Percentiles rank a stretch among this genome's conserved stretches.
phyloP scores from a whole-genome alignment of 2,329 filamentous ascomycete genomes.

The Penicillium sp. region DNA sequence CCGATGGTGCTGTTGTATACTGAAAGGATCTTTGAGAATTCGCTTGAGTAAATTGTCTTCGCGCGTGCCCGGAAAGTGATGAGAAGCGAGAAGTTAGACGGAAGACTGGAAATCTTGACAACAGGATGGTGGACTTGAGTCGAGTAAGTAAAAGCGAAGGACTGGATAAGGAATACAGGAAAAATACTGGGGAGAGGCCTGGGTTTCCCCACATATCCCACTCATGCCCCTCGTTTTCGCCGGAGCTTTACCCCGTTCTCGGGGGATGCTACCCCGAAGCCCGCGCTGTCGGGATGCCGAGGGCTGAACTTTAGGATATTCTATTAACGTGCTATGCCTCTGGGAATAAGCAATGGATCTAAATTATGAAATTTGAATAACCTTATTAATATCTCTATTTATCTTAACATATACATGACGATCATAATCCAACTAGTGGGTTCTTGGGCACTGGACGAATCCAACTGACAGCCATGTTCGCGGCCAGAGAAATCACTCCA shows the following conservation, averaged over 20 bases:
- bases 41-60: not conserved
- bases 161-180: not conserved
- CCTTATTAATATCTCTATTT: not conserved
- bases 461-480: conserved; percentile 71
- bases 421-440: conserved; percentile 42
- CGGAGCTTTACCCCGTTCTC: conserved; percentile 25
- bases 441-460: conserved; percentile 62
- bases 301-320: not conserved
- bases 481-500: conserved; percentile 71
- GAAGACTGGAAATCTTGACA: not conserved
- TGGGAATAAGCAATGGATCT: not conserved
- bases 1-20: not conserved
- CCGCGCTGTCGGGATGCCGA: conserved; percentile 11
- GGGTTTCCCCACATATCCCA: not conserved
- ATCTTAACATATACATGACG: not conserved
- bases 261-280: conserved; percentile 31
- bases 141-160: not conserved
- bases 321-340: not conserved
- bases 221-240: conserved; percentile 21
- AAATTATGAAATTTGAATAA: not conserved
- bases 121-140: not conserved
- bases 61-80: not conserved
- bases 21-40: not conserved
- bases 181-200: not conserved
- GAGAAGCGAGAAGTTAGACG: not conserved